These are phyloP conservation scores for Ascoidea rubescens DNA, from an alignment of 805 yeast genomes.

Conservation along the genomic window DNA sequence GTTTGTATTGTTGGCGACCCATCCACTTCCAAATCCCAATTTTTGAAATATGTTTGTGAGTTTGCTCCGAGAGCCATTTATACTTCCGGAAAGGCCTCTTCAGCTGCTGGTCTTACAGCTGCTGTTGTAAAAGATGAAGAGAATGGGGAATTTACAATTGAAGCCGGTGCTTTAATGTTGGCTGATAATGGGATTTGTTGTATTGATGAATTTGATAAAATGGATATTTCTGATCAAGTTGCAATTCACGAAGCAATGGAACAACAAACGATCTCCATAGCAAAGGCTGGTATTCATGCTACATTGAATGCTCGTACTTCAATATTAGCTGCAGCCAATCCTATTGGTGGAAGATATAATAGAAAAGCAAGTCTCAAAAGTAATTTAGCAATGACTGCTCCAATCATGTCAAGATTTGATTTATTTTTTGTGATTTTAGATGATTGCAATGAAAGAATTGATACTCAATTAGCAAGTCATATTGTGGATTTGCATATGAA, in stretches of 20 bases:
- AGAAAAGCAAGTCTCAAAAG: constrained; percentile 72
- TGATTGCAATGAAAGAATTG: constrained; percentile 85
- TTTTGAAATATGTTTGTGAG: constrained; percentile 80
- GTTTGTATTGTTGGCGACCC: constrained; percentile 97
- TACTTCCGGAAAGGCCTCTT: constrained; percentile 95
- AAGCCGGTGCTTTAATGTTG: constrained; percentile 96
- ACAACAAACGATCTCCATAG: constrained; percentile 96
- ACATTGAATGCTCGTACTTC: constrained; percentile 94
- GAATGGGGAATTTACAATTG: constrained; percentile 92
- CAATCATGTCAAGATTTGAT: constrained; percentile 97
- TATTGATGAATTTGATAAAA: constrained; percentile 96
- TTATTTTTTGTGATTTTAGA: constrained; percentile 87
- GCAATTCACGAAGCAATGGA: constrained; percentile 99
- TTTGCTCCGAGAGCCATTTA: constrained; percentile 91
- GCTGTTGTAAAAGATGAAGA: constrained; percentile 97
- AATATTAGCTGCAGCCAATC: constrained; percentile 97
- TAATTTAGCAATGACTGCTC: constrained; percentile 91
- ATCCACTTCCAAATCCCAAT: constrained; percentile 92
- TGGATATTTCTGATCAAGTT: constrained; percentile 92
- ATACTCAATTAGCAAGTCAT: constrained; percentile 81
- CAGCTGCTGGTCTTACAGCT: constrained; percentile 98
- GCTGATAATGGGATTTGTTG: constrained; percentile 99
- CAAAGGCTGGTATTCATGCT: constrained; percentile 98
- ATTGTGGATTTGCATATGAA: constrained; percentile 88
- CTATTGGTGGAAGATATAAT: constrained; percentile 93